Evolutionary conservation across 2,329 filamentous ascomycete genomes (phyloP), one percentile per base, ranked within the genome.

Genomic region (Ascochyta rabiei): DNA sequence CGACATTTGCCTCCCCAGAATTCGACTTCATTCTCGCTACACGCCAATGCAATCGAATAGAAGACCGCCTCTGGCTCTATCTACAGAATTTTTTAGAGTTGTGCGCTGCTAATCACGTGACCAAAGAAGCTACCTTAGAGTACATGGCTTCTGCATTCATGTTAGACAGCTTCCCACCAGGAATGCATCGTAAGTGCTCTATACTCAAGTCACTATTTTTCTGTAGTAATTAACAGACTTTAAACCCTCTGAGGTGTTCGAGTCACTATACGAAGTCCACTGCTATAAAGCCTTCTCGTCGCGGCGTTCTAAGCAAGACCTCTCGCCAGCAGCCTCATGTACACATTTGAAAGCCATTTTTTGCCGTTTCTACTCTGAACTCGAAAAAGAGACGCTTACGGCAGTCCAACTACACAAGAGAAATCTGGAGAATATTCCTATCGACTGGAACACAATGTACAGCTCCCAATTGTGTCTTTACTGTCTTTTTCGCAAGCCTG

Each of bases 161-260:
- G n/a, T n/a, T n/a, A n/a, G n/a, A n/a, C n/a, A n/a, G n/a, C n/a
- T n/a, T n/a, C n/a, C n/a, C n/a, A n/a, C n/a, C n/a, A 44, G 41
- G 44, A 19, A 59, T 59, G 37, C 35, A 60, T 53, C 13, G 37
- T 61, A 57, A 59, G 58, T 59, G n/a, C 31, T 55, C 26, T 38
- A 44, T 42, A 50, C 44, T 38, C 10, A 18, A 45, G 34, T 40
- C 41, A 39, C 16, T 19, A 43, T 42, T 18, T 42, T 42, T 31
- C 18, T 6, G 37, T 35, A 24, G 13, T 45, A 49, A 30, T 26
- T 10, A 39, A 39, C 10, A 39, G 37, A 16, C 18, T 39, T 39
- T 23, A 39, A 23, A 23, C 37, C 37, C 18, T 23, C 6, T 3
- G 19, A 9, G 7, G 37, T 39, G 18, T n/a, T n/a, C n/a, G n/a